phyloP scores from a whole-genome alignment of 1,139 yeast species.

The Yamadazyma buinensis region DNA sequence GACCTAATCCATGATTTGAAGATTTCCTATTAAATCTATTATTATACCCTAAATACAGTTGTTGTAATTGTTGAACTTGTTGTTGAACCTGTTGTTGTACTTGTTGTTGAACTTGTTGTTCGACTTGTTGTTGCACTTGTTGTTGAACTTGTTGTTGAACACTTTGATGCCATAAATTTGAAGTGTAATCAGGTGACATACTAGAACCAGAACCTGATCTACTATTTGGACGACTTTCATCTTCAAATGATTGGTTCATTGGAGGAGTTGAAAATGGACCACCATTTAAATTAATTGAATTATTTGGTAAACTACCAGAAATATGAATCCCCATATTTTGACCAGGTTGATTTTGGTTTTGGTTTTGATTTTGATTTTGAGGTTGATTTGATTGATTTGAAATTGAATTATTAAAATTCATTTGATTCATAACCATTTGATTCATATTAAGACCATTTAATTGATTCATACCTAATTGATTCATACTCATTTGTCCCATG shows the following conservation, averaged over 20 bases:
- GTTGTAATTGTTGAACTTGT: constrained; percentile 15
- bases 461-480: neutral
- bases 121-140: constrained; percentile 14
- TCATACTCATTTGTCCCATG: neutral
- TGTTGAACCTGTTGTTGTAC: constrained; percentile 13
- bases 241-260: constrained; percentile 11
- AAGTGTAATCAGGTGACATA: constrained; percentile 4
- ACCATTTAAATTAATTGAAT: constrained; percentile 10
- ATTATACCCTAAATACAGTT: constrained; percentile 10
- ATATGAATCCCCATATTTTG: too few species aligned
- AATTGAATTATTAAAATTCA: constrained; percentile 1
- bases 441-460: neutral
- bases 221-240: constrained; percentile 1
- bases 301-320: neutral
- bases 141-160: constrained; percentile 13
- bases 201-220: constrained; percentile 7
- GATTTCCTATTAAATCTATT: constrained; percentile 12
- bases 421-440: neutral
- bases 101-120: constrained; percentile 13
- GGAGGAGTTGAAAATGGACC: constrained; percentile 27
- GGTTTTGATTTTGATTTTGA: too few species aligned
- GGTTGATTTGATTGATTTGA: constrained; percentile 15
- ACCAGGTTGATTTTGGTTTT: too few species aligned
- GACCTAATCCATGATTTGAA: neutral
- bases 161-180: constrained; percentile 14